Evolutionary conservation across 208 protist species (phyloP), one percentile per base, ranked within the genome.

Genomic region (Crithidia expoeki): DNA sequence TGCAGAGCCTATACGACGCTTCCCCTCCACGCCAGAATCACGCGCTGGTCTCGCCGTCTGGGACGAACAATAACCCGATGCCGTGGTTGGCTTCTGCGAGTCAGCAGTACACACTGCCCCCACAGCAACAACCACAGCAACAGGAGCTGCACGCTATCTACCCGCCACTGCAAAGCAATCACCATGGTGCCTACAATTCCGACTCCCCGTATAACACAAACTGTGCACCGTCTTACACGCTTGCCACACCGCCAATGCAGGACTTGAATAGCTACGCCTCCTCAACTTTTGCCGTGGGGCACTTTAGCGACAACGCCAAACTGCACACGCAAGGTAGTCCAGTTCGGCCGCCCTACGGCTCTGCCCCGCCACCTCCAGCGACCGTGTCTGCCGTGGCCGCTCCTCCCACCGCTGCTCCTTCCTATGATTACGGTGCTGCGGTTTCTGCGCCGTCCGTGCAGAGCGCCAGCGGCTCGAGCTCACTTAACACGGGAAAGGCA

Each of bases 191-290:
- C 4, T 61, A 62, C 55, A 32, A 40, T 38, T 50, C 60, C 21
- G 36, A 25, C 10, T 28, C 32, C 10, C 50, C 59, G 1, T 38
- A 53, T 25, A 50, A 53, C 44, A 59, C 73, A 62, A 36, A 40
- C 47, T 27, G 10, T 28, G 27, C 52, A 33, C 38, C 38, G 21
- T 5, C 57, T 4, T 19, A 30, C 11, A 21, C 47, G 53, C 66
- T 55, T 25, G 69, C 73, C 42, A 58, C 52, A 6, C 40, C 36
- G 7, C 72, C 57, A 28, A 23, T n/a, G 57, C 68, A 51, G 44
- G 50, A 32, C 55, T 23, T 66, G 49, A 64, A 63, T 49, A 63
- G 61, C 62, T 57, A 64, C 52, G 16, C 33, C 17, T 14, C 68
- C 46, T 42, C 50, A 11, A 28, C 46, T 25, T 14, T 21, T 17